Evolutionary conservation across 2,329 filamentous ascomycete species (phyloP), one percentile per base, ranked within the genome.

Genomic region (Achaetomium macrosporum): DNA sequence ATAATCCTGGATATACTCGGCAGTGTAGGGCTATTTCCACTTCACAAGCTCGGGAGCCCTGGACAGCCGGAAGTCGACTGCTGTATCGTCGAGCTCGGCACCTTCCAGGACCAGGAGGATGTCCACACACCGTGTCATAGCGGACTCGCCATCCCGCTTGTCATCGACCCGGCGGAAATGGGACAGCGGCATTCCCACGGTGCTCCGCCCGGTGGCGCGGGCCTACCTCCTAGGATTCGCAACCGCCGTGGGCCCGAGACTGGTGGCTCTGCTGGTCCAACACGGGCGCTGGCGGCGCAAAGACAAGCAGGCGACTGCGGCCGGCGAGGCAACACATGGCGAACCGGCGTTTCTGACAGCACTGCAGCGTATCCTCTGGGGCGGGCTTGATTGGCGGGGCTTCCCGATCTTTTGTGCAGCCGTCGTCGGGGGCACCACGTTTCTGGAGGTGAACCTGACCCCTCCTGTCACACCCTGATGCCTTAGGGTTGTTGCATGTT

Each of bases 401-500:
- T 85, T 85, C 61, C 80, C 82, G 41, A 73, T 80, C 4, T 85
- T 85, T 63, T 85, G 82, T 64, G 82, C 81, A 8, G 71, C 74
- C 7, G 67, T 85, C 10, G 76, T 81, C 37, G 82, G 82, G 33
- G 81, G 81, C 37, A 78, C 76, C 57, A 82, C 80, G 20, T 64
- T 84, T n/a, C 64, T 84, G n/a, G 75, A 83, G 72, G 81, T 78
- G 69, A 61, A 73, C 62, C 37, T 17, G 36, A 31, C 19, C 30
- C 12, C 16, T 12, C 17, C 43, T 25, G 31, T 17, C 43, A 33
- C 11, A 15, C 17, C 17, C 5, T 11, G n/a, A 10, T 19, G n/a
- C n/a, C n/a, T n/a, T n/a, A 2, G 16, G 8, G 19, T 19, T 25
- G 12, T n/a, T 36, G 30, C 9, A 13, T 31, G 30, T 31, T 36